Base-by-base conservation (phyloP, 495 filamentous ascomycete genomes). In the Xylaria curta region DNA sequence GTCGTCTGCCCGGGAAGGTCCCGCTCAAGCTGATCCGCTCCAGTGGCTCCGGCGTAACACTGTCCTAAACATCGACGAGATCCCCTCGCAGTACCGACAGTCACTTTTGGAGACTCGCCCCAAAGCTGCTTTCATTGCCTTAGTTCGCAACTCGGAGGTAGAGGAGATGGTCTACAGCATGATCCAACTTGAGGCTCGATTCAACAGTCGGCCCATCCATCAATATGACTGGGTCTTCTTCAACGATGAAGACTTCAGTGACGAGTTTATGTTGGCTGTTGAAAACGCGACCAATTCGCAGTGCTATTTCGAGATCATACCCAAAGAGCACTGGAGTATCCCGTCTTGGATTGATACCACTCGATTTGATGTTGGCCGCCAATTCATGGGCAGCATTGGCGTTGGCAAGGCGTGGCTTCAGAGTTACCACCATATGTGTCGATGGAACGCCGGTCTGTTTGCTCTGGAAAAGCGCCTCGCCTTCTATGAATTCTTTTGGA, bases 201-300 rank as follows among this genome's bases (percentile, higher is more conserved):
- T 95, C 87, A 96, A 96, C 78, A 84, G 85, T 67, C 88, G 90
- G 47, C 56, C 62, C 24, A 78, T 71, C 28, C 94, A 90, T 79
- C 86, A 91, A 79, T 96, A 95, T 77, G 92, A 95, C 74, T 96
- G 93, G 93, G 92, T 96, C 31, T 96, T 96, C 82, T 82, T 95
- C 75, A 95, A 95, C 78, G 92, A 93, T 75, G 83, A 90, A 65
- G 87, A 91, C 1, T 94, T 96, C 72, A 88, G 92, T 65, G 88
- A 91, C 0, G 82, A 88, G 17, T 96, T 96, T 81, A 93, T 89
- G 73, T 89, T 87, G 71, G 82, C 93, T 68, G 94, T 92, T 26
- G 87, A 89, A 19, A 83, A 89, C 2, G 83, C 95, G 26, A 89
- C 91, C 2, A 90, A 87, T 15, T 93, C 93, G 1, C 89, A 83